A percentile compares a stretch with the other conserved stretches of the same genome.
phyloP scores from a whole-genome alignment of 306 rosid species.

The Cucumis cinereus region DNA sequence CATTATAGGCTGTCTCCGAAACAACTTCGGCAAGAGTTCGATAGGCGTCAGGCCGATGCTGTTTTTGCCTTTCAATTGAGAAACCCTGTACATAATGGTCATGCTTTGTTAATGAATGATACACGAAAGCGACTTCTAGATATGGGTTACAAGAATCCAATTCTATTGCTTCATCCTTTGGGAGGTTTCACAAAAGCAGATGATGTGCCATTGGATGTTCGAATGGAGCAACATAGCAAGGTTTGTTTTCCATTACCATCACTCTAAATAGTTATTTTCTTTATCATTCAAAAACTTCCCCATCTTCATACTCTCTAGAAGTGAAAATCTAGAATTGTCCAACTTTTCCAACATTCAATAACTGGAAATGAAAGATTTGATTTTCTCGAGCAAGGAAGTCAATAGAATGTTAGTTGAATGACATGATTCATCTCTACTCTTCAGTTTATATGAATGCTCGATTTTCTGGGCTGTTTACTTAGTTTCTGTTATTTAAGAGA shows the following conservation, averaged over 20 bases:
- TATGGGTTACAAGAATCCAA: slow-evolving; percentile 90
- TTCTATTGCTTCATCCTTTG: slow-evolving; percentile 85
- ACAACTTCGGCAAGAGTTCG: slow-evolving; percentile 82
- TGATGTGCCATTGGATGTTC: slow-evolving; percentile 93
- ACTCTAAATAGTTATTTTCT: not conserved
- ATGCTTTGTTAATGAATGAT: slow-evolving; percentile 90
- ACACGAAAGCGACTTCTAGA: slow-evolving; percentile 71
- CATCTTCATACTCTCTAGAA: not conserved
- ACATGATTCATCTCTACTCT: not conserved
- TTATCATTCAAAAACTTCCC: not conserved
- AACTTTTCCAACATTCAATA: not conserved
- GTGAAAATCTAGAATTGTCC: not conserved
- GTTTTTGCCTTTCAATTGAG: slow-evolving; percentile 92
- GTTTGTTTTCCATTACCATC: slow-evolving; percentile 18
- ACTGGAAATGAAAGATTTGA: not conserved
- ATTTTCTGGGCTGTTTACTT: not conserved
- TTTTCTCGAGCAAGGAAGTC: not conserved
- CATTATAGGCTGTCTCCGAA: slow-evolving; percentile 82
- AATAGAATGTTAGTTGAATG: not conserved
- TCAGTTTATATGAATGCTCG: not conserved
- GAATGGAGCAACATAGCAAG: slow-evolving; percentile 99
- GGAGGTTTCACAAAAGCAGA: slow-evolving; percentile 92
- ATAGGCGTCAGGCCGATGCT: slow-evolving; percentile 78
- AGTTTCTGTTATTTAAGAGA: not conserved
- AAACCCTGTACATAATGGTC: slow-evolving; percentile 95